Conservation (phyloP, 2,329 filamentous ascomycete genomes). For the Ceratocystiopsis minuta region DNA sequence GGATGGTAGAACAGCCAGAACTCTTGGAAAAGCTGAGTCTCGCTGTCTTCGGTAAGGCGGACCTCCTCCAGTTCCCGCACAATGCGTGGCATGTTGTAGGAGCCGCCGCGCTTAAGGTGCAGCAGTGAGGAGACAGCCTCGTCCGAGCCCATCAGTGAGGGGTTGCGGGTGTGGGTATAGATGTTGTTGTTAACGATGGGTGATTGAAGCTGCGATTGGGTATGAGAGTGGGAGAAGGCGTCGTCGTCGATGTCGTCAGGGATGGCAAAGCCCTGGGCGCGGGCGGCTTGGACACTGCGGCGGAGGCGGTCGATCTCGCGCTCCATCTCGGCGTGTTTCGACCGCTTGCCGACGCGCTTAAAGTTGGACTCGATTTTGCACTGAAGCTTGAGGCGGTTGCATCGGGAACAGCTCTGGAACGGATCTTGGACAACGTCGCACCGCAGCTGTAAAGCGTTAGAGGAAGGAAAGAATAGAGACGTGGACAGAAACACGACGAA, state of each 20-base stretch:
- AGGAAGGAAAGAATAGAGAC: background rate
- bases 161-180: slow-evolving; percentile 42
- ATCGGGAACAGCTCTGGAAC: slow-evolving; percentile 60
- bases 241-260: slow-evolving; percentile 30
- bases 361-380: slow-evolving; percentile 83
- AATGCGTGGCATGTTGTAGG: slow-evolving; percentile 40
- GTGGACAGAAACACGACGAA: too few relatives aligned
- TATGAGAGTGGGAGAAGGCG: slow-evolving; percentile 19
- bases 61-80: slow-evolving; percentile 45
- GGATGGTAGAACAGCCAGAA: slow-evolving; percentile 63
- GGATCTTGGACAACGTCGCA: slow-evolving; percentile 73
- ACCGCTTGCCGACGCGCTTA: slow-evolving; percentile 64
- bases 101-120: slow-evolving; percentile 46
- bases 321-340: slow-evolving; percentile 73
- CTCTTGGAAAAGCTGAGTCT: slow-evolving; percentile 49
- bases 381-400: slow-evolving; percentile 59
- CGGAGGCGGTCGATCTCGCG: slow-evolving; percentile 57
- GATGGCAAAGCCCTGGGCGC: slow-evolving; percentile 36
- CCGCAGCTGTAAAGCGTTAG: slow-evolving; percentile 38
- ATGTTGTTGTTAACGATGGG: slow-evolving; percentile 34
- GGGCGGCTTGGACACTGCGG: slow-evolving; percentile 41
- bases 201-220: slow-evolving; percentile 29
- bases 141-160: slow-evolving; percentile 48
- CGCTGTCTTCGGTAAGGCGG: slow-evolving; percentile 44
- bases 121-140: slow-evolving; percentile 49